Evolutionary conservation across 352 stramenopile genomes (phyloP).

Genomic region (Phytophthora tubulina): DNA sequence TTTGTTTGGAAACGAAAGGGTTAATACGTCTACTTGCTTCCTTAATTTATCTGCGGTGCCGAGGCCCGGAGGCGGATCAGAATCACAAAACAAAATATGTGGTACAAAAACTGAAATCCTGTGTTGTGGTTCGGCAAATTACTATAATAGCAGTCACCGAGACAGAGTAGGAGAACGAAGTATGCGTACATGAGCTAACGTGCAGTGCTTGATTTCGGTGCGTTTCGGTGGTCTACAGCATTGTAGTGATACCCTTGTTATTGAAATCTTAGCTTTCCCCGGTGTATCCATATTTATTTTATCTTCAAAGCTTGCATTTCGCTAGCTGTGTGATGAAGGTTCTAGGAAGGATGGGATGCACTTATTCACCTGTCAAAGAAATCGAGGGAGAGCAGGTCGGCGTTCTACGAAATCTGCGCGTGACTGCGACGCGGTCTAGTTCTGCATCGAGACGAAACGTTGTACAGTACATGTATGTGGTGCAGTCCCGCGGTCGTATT

Average conservation of each 20-base stretch:
- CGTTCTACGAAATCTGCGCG: conserved; percentile 4
- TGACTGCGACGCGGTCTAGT: not conserved
- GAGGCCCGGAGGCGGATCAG: no score
- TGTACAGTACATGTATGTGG: not conserved
- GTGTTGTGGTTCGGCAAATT: no score
- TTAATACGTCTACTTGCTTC: no score
- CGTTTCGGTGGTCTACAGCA: not conserved
- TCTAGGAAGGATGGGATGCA: conserved; percentile 2
- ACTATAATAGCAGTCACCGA: no score
- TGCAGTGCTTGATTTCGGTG: no score
- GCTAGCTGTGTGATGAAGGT: not conserved
- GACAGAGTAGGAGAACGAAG: no score
- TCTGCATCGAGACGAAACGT: not conserved
- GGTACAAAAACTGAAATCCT: no score
- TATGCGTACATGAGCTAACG: no score
- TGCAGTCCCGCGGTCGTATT: not conserved
- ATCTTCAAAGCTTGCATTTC: not conserved
- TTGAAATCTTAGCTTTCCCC: not conserved
- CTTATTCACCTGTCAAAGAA: not conserved
- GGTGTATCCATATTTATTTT: not conserved
- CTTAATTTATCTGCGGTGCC: no score
- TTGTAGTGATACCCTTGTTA: no score
- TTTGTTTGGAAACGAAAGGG: no score
- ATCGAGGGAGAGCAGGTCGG: conserved; percentile 2
- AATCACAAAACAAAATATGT: no score